phyloP scores from a whole-genome alignment of 352 stramenopile species.

The Globisporangium nodosum region DNA sequence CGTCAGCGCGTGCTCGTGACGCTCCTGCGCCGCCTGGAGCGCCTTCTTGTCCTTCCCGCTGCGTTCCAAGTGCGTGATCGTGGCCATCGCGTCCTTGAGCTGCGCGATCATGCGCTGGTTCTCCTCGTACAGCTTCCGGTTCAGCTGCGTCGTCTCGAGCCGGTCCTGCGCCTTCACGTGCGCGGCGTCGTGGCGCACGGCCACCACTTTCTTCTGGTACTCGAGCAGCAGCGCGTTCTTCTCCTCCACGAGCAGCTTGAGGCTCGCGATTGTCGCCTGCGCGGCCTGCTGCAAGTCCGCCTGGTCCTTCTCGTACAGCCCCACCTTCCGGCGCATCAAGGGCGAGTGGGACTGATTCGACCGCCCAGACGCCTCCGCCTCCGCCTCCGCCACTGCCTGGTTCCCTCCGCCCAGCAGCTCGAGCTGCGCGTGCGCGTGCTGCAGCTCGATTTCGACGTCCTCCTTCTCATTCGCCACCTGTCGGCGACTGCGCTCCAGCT shows the following conservation, averaged over 20 bases:
- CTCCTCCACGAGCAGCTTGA: constrained; percentile 75
- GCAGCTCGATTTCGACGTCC: constrained; percentile 54
- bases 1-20: constrained; percentile 55
- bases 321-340: constrained; percentile 60
- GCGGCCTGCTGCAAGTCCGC: constrained; percentile 63
- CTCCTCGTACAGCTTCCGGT: constrained; percentile 72
- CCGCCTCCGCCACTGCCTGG: not conserved
- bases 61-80: constrained; percentile 56
- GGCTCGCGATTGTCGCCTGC: constrained; percentile 69
- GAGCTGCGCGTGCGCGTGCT: constrained; percentile 35
- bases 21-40: constrained; percentile 53
- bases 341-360: constrained; percentile 18
- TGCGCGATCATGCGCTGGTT: constrained; percentile 73
- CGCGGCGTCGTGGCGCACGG: constrained; percentile 38
- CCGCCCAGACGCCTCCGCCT: constrained; percentile 2
- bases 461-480: constrained; percentile 39
- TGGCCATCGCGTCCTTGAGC: constrained; percentile 63
- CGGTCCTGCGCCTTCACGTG: constrained; percentile 49
- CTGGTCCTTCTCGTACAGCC: constrained; percentile 77
- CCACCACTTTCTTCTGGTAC: constrained; percentile 51
- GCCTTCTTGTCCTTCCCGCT: constrained; percentile 52
- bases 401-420: constrained; percentile 4
- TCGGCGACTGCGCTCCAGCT: constrained; percentile 41
- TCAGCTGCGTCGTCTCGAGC: constrained; percentile 42
- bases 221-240: constrained; percentile 66